Evolutionary conservation across 1,284 basidiomycete species (phyloP), one percentile per base, ranked within the genome.

Genomic region (Abortiporus biennis): DNA sequence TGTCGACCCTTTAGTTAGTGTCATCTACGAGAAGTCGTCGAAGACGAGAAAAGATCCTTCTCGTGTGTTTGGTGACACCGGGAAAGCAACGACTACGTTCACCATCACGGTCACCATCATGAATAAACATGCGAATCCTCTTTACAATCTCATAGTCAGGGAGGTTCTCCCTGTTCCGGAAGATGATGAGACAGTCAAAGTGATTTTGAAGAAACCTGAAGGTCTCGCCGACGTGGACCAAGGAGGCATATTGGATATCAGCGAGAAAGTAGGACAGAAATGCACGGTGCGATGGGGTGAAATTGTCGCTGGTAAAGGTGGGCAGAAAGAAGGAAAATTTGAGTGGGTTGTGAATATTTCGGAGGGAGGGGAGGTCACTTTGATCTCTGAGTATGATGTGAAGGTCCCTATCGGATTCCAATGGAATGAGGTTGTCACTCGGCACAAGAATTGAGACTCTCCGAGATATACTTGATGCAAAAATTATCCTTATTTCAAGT

Each of bases 371-470:
- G 33, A 68, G 52, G 59, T 70, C 15, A 56, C 55, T 23, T 51
- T 79, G 19, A 63, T 69, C 43, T 62, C 69, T 9, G 62, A 70
- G 45, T 78, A 74, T 67, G 74, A 76, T 43, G 63, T 78, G 29
- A 69, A 64, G 48, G 66, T 64, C 1, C 69, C 72, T 15, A 58
- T 61, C 15, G 69, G 68, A 40, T 45, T 51, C 20, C 47, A 47
- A 17, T 62, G 59, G 61, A 30, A 43, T 3, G 51, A 40, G 33
- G 8, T 6, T 44, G 17, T n/a, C 23, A n/a, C 31, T 9, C 27
- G 27, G 9, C 27, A 9, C 9, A 29, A n/a, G 27, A 9, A 29
- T n/a, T n/a, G n/a, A n/a, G n/a, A n/a, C n/a, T n/a, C n/a, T n/a
- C n/a, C n/a, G n/a, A n/a, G n/a, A n/a, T n/a, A n/a, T n/a, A n/a